A percentile compares a stretch with the other conserved stretches of the same genome.
Conservation (phyloP, 805 yeast genomes). For the Wickerhamomyces bovis region DNA sequence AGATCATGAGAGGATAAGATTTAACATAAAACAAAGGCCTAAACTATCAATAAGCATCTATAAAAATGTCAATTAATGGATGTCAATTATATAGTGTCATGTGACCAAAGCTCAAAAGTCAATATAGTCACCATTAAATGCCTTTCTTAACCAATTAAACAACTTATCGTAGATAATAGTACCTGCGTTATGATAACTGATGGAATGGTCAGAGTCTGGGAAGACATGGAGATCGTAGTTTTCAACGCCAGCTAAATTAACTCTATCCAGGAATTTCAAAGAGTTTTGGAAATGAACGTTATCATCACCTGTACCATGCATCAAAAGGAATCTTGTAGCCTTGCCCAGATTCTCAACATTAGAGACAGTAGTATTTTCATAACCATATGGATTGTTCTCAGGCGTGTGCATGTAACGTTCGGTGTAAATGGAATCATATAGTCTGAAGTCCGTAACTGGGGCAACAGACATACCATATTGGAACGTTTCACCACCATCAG, state of each 20-base stretch:
- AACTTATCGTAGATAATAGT: constrained; percentile 64
- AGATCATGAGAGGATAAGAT: too few relatives aligned
- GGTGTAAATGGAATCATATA: constrained; percentile 90
- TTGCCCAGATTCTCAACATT: constrained; percentile 50
- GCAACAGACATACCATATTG: constrained; percentile 93
- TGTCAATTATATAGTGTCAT: neutral
- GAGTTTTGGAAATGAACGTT: constrained; percentile 94
- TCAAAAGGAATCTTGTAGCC: constrained; percentile 65
- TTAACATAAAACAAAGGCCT: neutral
- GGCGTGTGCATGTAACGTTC: constrained; percentile 94
- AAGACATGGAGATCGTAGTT: constrained; percentile 76
- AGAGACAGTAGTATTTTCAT: constrained; percentile 48
- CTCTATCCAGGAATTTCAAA: constrained; percentile 65
- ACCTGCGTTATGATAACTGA: constrained; percentile 67
- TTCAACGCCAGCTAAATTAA: constrained; percentile 69
- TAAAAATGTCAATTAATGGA: neutral
- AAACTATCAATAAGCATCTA: too few relatives aligned
- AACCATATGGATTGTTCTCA: constrained; percentile 57
- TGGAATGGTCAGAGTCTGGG: constrained; percentile 77
- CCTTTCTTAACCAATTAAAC: constrained; percentile 55
- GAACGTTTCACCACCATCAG: constrained; percentile 69
- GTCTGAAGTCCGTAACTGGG: constrained; percentile 92
- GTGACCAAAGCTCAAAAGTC: constrained; percentile 1
- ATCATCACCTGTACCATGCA: constrained; percentile 98
- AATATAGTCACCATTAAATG: constrained; percentile 44